Base-by-base conservation (phyloP, 2,329 filamentous ascomycete genomes). In the Aspergillus terreus region DNA sequence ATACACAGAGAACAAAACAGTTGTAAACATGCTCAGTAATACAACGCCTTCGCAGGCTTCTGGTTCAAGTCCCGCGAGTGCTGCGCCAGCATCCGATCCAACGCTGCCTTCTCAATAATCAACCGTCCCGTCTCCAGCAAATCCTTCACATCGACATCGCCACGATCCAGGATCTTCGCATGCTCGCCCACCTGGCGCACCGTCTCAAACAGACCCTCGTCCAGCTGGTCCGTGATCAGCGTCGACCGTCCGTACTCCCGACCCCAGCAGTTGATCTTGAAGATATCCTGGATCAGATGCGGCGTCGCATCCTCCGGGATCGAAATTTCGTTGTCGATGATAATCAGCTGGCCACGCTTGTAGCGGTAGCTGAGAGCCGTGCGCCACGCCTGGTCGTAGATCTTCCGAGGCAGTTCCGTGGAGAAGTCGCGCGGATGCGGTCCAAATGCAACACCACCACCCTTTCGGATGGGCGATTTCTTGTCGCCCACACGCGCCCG, bases 81-180 rank as follows among this genome's bases (percentile, higher is more conserved):
- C 59, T 79, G 74, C 66, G 78, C 73, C 63, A 96, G 80, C 67
- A 97, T 83, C 68, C 82, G 80, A 70, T 85, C 81, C 65, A 99
- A 78, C 33, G 92, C 92, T 40, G 77, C 75, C 69, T 87, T 83
- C 81, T 99, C 94, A 63, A 99, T 84, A 54, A 99, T 85, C 54
- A 99, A 77, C 64, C 91, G 84, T 49, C 88, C 88, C 49, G 86
- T 85, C 76, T 94, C 89, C 59, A 99, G 75, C 58, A 99, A 73
- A 70, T 97, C 89, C 81, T 97, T 99, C 56, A 99, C 90, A 72
- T 97, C 94, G 33, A 99, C 90, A 56, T 95, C 87, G n/a, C 80
- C 76, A 53, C 86, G 77, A 51, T 82, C 80, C 60, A 91, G 76
- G 7, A 86, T 86, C 50, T 84, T 82, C 17, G 88, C 90, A 55